Percentiles rank a stretch among this genome's conserved stretches.
Conservation (phyloP, 2,329 filamentous ascomycete species). For the Ascochyta koolunga region DNA sequence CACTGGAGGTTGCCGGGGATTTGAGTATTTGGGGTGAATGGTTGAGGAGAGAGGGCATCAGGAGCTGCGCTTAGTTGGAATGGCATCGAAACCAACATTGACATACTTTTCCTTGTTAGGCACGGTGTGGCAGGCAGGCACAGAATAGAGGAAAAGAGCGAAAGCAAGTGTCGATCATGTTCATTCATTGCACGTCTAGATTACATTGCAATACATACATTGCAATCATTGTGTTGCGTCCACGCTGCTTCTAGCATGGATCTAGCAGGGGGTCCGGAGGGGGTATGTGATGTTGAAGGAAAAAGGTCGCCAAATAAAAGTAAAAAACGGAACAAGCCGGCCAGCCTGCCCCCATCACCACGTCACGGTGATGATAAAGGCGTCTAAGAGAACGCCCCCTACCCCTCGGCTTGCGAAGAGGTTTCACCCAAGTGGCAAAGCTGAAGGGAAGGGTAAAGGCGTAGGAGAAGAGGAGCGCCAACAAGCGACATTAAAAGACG, state of each 20-base stretch:
- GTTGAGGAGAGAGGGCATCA: conserved; percentile 40
- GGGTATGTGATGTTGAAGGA: conserved; percentile 18
- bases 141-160: neutral
- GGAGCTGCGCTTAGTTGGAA: neutral
- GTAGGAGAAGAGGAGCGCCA: conserved; percentile 7
- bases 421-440: neutral
- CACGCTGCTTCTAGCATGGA: conserved; percentile 22
- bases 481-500: conserved; percentile 7
- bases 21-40: conserved; percentile 61
- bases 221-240: conserved; percentile 13
- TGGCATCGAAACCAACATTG: too few relatives aligned
- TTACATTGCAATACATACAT: conserved; percentile 11
- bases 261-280: conserved; percentile 20
- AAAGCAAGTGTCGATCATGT: conserved; percentile 9
- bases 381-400: neutral
- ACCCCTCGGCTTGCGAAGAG: neutral
- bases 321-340: neutral
- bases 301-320: neutral
- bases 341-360: neutral
- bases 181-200: conserved; percentile 20
- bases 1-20: conserved; percentile 56
- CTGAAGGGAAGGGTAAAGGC: neutral
- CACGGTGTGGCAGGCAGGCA: neutral
- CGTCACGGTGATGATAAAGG: neutral
- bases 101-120: too few relatives aligned